These are phyloP conservation scores for Ceratobasidium sp. DNA, from an alignment of 1,284 basidiomycete species.

Conservation along the genomic window DNA sequence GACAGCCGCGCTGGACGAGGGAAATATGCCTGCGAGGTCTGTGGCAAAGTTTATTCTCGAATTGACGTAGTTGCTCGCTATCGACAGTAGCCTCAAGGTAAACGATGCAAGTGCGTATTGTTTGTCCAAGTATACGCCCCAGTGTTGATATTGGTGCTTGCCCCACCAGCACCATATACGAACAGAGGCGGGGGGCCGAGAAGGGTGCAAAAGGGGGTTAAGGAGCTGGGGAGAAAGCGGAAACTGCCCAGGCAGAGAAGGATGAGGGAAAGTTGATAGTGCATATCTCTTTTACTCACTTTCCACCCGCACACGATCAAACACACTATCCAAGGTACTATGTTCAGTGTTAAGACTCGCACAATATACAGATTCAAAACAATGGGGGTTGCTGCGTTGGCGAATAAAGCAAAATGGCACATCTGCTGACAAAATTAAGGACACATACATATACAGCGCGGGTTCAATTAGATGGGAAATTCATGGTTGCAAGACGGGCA, in stretches of 20 bases:
- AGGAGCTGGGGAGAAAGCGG: not conserved
- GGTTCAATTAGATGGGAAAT: not conserved
- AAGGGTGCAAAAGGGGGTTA: constrained; percentile 23
- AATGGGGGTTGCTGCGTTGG: not conserved
- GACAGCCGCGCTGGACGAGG: constrained; percentile 39
- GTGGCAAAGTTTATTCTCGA: constrained; percentile 39
- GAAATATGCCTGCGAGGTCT: constrained; percentile 38
- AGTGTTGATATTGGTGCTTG: not conserved
- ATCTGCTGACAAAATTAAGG: not conserved
- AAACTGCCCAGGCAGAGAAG: not conserved
- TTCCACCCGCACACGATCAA: constrained; percentile 24
- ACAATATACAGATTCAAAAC: not conserved
- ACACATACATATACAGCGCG: not conserved
- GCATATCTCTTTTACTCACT: constrained; percentile 2
- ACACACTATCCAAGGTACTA: constrained; percentile 39
- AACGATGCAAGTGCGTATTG: constrained; percentile 32
- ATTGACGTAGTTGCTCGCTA: constrained; percentile 35
- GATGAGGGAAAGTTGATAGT: constrained; percentile 1
- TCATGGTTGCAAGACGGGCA: constrained; percentile 26
- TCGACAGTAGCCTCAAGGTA: constrained; percentile 41
- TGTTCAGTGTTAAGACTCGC: not conserved
- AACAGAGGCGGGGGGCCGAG: constrained; percentile 26
- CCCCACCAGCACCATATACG: constrained; percentile 22
- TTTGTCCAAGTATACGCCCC: not conserved
- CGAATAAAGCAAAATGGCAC: not conserved